These are phyloP conservation scores for Gossypioides kirkii DNA, from an alignment of 345 rosid species.

Conservation along the genomic window DNA sequence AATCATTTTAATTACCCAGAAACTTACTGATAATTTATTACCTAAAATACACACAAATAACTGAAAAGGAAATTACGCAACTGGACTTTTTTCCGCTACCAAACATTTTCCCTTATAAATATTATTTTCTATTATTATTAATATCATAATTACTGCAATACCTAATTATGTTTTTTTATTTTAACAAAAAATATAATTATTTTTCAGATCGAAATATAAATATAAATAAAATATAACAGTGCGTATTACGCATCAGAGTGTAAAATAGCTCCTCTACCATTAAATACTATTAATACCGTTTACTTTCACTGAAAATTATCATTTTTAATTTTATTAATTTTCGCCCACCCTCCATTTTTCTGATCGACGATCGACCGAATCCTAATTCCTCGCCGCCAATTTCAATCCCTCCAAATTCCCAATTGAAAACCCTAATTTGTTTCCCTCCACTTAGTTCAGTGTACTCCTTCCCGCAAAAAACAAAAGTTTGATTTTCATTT, in stretches of 20 bases:
- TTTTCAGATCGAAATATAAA: not conserved
- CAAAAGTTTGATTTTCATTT: not conserved
- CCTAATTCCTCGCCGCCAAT: conserved; percentile 38
- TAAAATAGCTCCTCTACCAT: conserved; percentile 32
- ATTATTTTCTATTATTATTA: no score
- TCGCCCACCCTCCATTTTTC: conserved; percentile 16
- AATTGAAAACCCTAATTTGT: conserved; percentile 19
- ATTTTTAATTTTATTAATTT: conserved; percentile 28
- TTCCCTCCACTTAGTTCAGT: not conserved
- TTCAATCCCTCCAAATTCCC: conserved; percentile 8
- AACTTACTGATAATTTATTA: not conserved
- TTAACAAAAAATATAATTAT: not conserved
- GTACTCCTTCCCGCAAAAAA: not conserved
- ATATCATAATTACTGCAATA: not conserved
- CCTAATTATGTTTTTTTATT: no score
- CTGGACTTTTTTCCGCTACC: conserved; percentile 10
- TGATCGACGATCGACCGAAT: conserved; percentile 49
- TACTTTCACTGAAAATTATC: conserved; percentile 40
- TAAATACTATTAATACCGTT: conserved; percentile 46
- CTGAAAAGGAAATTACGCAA: no score
- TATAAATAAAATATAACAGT: not conserved
- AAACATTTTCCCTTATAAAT: conserved; percentile 18
- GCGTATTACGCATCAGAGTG: conserved; percentile 27
- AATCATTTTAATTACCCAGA: no score
- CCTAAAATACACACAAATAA: conserved; percentile 8